Conservation (phyloP, 2,329 filamentous ascomycete species). For the Sporothrix brunneoviolacea region DNA sequence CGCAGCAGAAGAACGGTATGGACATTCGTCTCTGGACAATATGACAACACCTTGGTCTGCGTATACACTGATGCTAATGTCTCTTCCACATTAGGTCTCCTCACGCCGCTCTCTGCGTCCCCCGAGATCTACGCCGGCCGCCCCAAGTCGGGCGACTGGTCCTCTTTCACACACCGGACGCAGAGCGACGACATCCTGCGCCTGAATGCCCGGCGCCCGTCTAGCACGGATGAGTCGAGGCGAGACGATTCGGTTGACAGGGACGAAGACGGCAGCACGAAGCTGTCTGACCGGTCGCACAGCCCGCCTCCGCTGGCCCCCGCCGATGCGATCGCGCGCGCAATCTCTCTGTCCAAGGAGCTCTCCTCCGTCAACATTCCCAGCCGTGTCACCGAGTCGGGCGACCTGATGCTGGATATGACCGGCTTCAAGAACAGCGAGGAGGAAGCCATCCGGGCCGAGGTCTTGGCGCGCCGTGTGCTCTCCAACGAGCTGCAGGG, state of each 20-base stretch:
- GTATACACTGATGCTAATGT: conserved; percentile 17
- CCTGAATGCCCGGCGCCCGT: conserved; percentile 34
- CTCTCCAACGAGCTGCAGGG: conserved; percentile 88
- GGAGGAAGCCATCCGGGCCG: conserved; percentile 82
- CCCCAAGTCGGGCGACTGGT: conserved; percentile 47
- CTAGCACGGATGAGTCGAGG: conserved; percentile 22
- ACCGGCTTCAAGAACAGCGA: conserved; percentile 92
- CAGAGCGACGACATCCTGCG: conserved; percentile 51
- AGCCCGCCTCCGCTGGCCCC: conserved; percentile 69
- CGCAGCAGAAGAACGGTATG: conserved; percentile 30
- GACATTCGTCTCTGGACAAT: no score
- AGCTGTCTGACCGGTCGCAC: conserved; percentile 53
- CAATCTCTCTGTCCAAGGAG: conserved; percentile 77
- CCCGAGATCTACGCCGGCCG: conserved; percentile 42
- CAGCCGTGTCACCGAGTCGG: conserved; percentile 82
- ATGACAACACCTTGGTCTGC: no score
- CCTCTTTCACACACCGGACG: conserved; percentile 35
- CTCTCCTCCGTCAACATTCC: conserved; percentile 87
- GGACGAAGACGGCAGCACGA: conserved; percentile 14
- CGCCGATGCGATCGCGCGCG: conserved; percentile 73
- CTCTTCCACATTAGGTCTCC: conserved; percentile 32
- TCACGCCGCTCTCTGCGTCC: conserved; percentile 49
- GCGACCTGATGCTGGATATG: conserved; percentile 97
- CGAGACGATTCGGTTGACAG: conserved; percentile 30
- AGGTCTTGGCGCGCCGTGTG: conserved; percentile 88